A percentile compares a stretch with the other conserved stretches of the same genome.
phyloP scores from a whole-genome alignment of 805 yeast species.

The Wickerhamiella spandovensis region DNA sequence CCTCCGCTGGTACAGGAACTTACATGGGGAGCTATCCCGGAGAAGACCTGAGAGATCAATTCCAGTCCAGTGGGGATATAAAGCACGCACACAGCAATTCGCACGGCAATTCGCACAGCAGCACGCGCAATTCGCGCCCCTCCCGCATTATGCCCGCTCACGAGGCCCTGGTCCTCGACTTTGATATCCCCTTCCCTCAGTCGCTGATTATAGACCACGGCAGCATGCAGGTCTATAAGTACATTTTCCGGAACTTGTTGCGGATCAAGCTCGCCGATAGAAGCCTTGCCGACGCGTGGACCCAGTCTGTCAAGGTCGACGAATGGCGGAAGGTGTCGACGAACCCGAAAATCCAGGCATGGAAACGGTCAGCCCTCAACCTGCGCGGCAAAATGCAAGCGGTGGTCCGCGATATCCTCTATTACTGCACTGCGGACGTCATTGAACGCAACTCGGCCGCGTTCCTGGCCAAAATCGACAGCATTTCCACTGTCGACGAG shows the following conservation, averaged over 20 bases:
- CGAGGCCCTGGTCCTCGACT: conserved; percentile 27
- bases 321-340: conserved; percentile 50
- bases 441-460: conserved; percentile 41
- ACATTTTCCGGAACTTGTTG: conserved; percentile 58
- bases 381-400: conserved; percentile 38
- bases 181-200: conserved; percentile 66
- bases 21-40: no score
- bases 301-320: conserved; percentile 46
- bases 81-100: no score
- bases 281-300: conserved; percentile 55
- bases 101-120: no score
- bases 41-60: no score
- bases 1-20: no score
- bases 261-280: conserved; percentile 50
- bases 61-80: no score
- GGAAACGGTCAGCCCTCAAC: conserved; percentile 28
- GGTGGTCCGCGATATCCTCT: conserved; percentile 41
- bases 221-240: conserved; percentile 62
- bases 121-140: no score
- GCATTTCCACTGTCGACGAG: conserved; percentile 29
- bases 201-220: conserved; percentile 62
- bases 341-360: conserved; percentile 32
- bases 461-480: conserved; percentile 24
- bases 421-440: conserved; percentile 45
- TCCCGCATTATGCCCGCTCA: conserved; percentile 16